A percentile compares a stretch with the other conserved stretches of the same genome.
Evolutionary conservation across 2,329 filamentous ascomycete species (phyloP).

Genomic region (Pseudopithomyces chartarum): DNA sequence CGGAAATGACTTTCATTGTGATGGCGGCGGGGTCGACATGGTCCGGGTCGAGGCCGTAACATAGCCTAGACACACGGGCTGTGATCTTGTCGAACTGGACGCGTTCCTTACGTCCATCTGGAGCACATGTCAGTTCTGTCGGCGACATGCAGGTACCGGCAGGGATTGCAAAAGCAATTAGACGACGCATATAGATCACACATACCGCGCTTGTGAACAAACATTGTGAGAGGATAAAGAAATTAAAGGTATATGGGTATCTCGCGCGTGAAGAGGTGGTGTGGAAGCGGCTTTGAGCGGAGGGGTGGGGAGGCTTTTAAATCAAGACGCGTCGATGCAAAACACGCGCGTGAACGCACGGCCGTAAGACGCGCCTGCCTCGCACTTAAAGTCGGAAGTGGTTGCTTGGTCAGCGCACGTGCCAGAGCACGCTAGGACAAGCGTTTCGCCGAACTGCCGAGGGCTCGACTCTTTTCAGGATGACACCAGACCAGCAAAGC

Average conservation of each 20-base stretch:
- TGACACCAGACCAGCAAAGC: slow-evolving; percentile 1
- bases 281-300: slow-evolving; percentile 20
- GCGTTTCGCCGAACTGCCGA: slow-evolving; percentile 25
- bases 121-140: slow-evolving; percentile 28
- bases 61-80: slow-evolving; percentile 93
- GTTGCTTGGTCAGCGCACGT: slow-evolving; percentile 15
- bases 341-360: slow-evolving; percentile 24
- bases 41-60: slow-evolving; percentile 93
- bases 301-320: slow-evolving; percentile 34
- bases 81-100: slow-evolving; percentile 99
- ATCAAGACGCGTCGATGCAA: slow-evolving; percentile 33
- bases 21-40: slow-evolving; percentile 98
- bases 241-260: slow-evolving; percentile 32
- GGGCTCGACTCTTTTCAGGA: slow-evolving; percentile 24
- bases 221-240: slow-evolving; percentile 41
- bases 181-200: slow-evolving; percentile 14
- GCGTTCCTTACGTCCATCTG: slow-evolving; percentile 99
- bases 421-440: slow-evolving; percentile 6
- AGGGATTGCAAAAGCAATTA: slow-evolving; percentile 15
- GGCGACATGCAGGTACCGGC: slow-evolving; percentile 24
- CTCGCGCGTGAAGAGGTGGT: slow-evolving; percentile 23
- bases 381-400: slow-evolving; percentile 34
- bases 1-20: slow-evolving; percentile 98
- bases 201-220: slow-evolving; percentile 51
- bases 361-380: slow-evolving; percentile 17